A percentile compares a stretch with the other conserved stretches of the same genome.
These are phyloP conservation scores for Thyridium curvatum DNA, from an alignment of 2,329 filamentous ascomycete genomes.

Conservation along the genomic window DNA sequence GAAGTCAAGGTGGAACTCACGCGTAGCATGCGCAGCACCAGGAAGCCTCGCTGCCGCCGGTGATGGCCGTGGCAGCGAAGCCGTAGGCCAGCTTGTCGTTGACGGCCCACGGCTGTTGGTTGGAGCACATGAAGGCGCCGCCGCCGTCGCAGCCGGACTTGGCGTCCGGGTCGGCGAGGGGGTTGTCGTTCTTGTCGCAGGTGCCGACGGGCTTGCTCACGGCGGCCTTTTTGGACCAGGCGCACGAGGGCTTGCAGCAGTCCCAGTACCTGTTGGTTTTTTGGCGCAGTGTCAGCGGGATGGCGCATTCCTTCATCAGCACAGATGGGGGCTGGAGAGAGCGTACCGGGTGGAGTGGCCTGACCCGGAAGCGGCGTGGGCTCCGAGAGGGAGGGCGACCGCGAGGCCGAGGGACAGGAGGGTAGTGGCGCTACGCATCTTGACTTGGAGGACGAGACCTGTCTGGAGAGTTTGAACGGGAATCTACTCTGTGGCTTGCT, in stretches of 20 bases:
- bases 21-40: slow-evolving; percentile 15
- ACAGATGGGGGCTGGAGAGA: background rate
- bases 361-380: slow-evolving; percentile 12
- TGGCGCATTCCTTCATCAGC: too few relatives aligned
- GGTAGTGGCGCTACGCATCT: slow-evolving; percentile 10
- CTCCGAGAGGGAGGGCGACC: slow-evolving; percentile 10
- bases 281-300: too few relatives aligned
- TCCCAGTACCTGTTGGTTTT: slow-evolving; percentile 34
- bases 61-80: slow-evolving; percentile 41
- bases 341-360: slow-evolving; percentile 14
- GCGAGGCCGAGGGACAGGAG: slow-evolving; percentile 10
- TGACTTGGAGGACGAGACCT: background rate
- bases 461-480: too few relatives aligned
- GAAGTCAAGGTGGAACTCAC: too few relatives aligned
- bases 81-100: slow-evolving; percentile 46
- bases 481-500: too few relatives aligned
- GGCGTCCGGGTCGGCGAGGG: slow-evolving; percentile 32
- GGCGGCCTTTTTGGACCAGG: slow-evolving; percentile 39
- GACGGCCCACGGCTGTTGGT: slow-evolving; percentile 46
- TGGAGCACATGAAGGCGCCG: slow-evolving; percentile 42
- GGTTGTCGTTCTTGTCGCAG: slow-evolving; percentile 38
- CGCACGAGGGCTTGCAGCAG: slow-evolving; percentile 53
- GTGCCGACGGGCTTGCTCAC: slow-evolving; percentile 33
- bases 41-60: slow-evolving; percentile 25
- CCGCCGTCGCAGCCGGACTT: slow-evolving; percentile 42